Evolutionary conservation across 176 grass and related monocot genomes (phyloP).

Genomic region (Guadua angustifolia): DNA sequence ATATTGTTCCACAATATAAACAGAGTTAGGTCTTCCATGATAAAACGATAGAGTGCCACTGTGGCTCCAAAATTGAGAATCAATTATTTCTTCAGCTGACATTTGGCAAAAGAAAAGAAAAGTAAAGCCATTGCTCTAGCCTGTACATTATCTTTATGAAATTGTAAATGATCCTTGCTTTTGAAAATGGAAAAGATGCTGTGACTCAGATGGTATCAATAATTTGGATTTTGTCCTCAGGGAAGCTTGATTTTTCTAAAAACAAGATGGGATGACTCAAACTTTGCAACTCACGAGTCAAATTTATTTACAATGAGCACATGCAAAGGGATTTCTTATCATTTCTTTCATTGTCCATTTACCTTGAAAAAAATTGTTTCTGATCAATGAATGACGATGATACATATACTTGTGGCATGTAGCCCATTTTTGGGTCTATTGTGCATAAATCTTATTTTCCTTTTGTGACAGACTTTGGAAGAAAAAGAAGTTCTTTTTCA

Average conservation of each 20-base stretch:
- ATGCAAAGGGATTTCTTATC: neutral
- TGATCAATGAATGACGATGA: neutral
- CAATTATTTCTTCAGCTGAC: neutral
- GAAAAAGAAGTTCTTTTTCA: neutral
- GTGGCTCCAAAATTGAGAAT: neutral
- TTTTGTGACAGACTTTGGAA: neutral
- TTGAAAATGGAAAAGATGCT: neutral
- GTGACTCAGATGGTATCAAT: neutral
- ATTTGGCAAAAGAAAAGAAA: conserved; percentile 7
- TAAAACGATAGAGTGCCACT: neutral
- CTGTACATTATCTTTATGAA: neutral
- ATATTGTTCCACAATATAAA: conserved; percentile 16
- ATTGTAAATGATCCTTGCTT: neutral
- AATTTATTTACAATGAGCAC: neutral
- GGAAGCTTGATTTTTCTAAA: neutral
- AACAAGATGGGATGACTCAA: neutral
- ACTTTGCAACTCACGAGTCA: neutral
- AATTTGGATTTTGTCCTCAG: neutral
- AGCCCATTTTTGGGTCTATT: neutral
- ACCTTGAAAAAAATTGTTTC: neutral
- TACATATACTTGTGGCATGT: neutral
- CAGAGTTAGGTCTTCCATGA: neutral
- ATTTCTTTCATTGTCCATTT: conserved; percentile 7
- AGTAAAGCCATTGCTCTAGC: neutral
- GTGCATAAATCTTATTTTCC: conserved; percentile 8